Evolutionary conservation across 768 basidiomycete species (phyloP), one percentile per base, ranked within the genome.

Genomic region (Tremella fuciformis): DNA sequence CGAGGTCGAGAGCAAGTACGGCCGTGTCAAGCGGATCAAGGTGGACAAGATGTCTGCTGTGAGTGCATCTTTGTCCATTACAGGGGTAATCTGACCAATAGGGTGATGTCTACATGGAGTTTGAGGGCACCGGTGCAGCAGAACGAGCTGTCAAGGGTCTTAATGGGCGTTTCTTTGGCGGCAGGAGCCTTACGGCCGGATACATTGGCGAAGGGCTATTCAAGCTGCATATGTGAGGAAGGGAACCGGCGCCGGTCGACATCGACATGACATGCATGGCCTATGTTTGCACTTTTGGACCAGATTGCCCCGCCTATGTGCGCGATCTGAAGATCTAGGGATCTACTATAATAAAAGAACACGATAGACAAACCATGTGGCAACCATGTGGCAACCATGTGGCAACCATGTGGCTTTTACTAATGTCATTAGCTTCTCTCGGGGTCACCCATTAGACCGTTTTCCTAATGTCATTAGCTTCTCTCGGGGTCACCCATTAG

Each of bases 91-190:
- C 50, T 63, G 41, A 55, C 49, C 55, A 53, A 50, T 70, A 97
- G 91, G 94, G 96, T 70, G 92, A 99, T 78, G 96, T 99, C 50
- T 98, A 96, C 77, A 82, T 98, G 76, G 91, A 94, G 79, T 97
- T 98, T 70, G 83, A 84, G 58, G 76, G 82, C 22, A 79, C 91
- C 59, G 89, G 90, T 1, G 80, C 84, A 11, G 90, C 96, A 29
- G 87, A 86, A 74, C 84, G 86, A 58, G 89, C 93, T 39, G 80
- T 96, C 47, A 85, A 89, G 77, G 89, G 91, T 68, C 83, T 99
- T 55, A 92, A 96, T 67, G 91, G 92, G 53, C 88, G 96, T 60
- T 98, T 91, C 89, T 99, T 99, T 73, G 91, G 91, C 60, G 92
- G 92, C 60, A 86, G 86, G 78, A 87, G 88, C 78, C 84, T 96